Evolutionary conservation across 2,329 filamentous ascomycete species (phyloP).

Genomic region (Clarireedia hainanense): DNA sequence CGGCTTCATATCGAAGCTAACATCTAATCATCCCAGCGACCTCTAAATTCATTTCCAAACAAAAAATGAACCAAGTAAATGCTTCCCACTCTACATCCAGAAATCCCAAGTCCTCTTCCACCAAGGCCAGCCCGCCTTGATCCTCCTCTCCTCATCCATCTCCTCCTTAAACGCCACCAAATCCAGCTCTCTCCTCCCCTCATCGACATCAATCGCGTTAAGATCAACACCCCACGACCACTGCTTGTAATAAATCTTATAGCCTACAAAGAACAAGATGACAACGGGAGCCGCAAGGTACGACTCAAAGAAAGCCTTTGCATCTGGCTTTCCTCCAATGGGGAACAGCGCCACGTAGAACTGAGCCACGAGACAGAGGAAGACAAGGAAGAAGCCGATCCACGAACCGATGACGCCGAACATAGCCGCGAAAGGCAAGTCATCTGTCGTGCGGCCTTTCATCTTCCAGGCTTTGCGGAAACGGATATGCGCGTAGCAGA

Average conservation of each 20-base stretch:
- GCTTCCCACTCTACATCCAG: constrained; percentile 2
- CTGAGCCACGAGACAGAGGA: constrained; percentile 56
- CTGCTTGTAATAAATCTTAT: constrained; percentile 48
- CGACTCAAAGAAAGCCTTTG: constrained; percentile 30
- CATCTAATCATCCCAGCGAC: not conserved
- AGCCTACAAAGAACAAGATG: constrained; percentile 50
- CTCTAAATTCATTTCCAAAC: not conserved
- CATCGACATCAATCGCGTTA: constrained; percentile 25
- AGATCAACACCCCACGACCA: constrained; percentile 24
- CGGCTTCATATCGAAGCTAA: not conserved
- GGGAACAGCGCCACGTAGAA: constrained; percentile 40
- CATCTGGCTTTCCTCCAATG: constrained; percentile 37
- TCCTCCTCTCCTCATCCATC: constrained; percentile 24
- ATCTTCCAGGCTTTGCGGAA: constrained; percentile 55
- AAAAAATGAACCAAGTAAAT: not conserved
- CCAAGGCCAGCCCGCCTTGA: constrained; percentile 23
- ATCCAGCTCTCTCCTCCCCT: constrained; percentile 26
- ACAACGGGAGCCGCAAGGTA: constrained; percentile 53
- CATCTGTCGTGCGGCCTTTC: constrained; percentile 44
- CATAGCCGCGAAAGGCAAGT: constrained; percentile 40
- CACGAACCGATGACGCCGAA: constrained; percentile 60
- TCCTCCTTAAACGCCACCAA: constrained; percentile 26
- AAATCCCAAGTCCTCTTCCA: constrained; percentile 26
- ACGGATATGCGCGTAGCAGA: constrained; percentile 57
- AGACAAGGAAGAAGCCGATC: constrained; percentile 58